Evolutionary conservation across 768 basidiomycete species (phyloP).

Genomic region (Serendipita vermifera): DNA sequence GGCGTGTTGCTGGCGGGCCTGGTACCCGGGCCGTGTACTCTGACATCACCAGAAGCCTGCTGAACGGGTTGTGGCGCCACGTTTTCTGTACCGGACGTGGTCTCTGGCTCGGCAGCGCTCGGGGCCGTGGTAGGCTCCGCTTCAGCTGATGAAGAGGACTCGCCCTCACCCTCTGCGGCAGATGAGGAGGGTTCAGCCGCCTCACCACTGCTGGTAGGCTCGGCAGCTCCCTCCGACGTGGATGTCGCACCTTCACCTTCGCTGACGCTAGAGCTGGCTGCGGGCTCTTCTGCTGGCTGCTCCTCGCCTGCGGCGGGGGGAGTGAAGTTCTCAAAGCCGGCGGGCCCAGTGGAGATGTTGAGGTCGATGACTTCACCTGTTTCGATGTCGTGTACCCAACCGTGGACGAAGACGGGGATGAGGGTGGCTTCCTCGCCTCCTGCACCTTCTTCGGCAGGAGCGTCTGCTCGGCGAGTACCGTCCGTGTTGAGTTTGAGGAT

Average conservation of each 20-base stretch:
- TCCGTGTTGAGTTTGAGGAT: conserved; percentile 6
- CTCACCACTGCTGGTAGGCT: background rate
- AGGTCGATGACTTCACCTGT: conserved; percentile 13
- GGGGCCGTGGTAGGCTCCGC: too few species aligned
- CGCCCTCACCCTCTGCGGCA: conserved; percentile 1
- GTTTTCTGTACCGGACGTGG: too few species aligned
- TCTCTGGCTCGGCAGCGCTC: too few species aligned
- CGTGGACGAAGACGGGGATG: conserved; percentile 11
- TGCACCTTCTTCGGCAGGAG: background rate
- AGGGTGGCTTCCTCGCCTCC: background rate
- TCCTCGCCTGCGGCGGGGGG: background rate
- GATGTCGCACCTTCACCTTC: background rate
- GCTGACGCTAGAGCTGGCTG: background rate
- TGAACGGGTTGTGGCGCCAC: too few species aligned
- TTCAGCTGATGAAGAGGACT: background rate
- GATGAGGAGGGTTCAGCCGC: background rate
- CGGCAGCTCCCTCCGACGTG: background rate
- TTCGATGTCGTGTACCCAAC: conserved; percentile 14
- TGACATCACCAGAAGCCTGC: too few species aligned
- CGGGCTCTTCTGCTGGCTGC: background rate
- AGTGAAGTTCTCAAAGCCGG: conserved; percentile 6
- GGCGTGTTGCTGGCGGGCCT: too few species aligned
- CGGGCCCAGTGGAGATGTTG: conserved; percentile 11
- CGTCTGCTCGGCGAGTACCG: background rate
- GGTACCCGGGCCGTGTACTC: too few species aligned